These are phyloP conservation scores for Fusarium verticillioides DNA, from an alignment of 2,329 filamentous ascomycete genomes.

Conservation along the genomic window DNA sequence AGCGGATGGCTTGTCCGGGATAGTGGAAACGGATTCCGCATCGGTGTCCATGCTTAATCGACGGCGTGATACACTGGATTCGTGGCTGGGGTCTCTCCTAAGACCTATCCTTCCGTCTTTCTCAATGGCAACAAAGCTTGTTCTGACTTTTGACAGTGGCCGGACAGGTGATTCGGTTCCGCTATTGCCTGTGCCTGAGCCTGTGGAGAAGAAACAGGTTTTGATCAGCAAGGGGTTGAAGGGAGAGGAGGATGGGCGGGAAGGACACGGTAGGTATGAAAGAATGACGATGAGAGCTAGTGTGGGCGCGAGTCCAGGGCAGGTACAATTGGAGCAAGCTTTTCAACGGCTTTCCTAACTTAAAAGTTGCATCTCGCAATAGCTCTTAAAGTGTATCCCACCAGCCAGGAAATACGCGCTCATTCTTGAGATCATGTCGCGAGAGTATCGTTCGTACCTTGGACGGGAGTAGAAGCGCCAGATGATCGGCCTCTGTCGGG, in stretches of 20 bases:
- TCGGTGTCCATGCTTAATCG: conserved; percentile 52
- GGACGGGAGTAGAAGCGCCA: conserved; percentile 55
- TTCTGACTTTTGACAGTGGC: conserved; percentile 79
- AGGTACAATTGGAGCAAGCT: conserved; percentile 24
- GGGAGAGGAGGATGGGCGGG: conserved; percentile 27
- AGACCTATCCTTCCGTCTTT: conserved; percentile 69
- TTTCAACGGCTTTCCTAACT: conserved; percentile 11
- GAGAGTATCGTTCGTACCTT: conserved; percentile 39
- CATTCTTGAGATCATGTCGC: conserved; percentile 12
- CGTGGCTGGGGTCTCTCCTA: conserved; percentile 53
- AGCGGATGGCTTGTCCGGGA: conserved; percentile 52
- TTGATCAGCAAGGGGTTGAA: conserved; percentile 39
- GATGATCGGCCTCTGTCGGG: conserved; percentile 78
- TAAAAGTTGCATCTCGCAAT: conserved; percentile 19
- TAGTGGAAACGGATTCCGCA: conserved; percentile 47
- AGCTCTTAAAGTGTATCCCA: conserved; percentile 13
- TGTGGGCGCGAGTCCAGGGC: conserved; percentile 32
- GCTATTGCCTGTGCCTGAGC: conserved; percentile 42
- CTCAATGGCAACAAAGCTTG: conserved; percentile 80
- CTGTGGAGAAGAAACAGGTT: conserved; percentile 38
- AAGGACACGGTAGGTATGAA: conserved; percentile 34
- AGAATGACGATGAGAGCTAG: conserved; percentile 25
- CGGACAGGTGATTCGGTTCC: conserved; percentile 63
- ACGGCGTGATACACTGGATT: conserved; percentile 53
- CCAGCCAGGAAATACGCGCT: conserved; percentile 19